Conservation (phyloP, 176 grass and related monocot species). For the Triticum dicoccoides region DNA sequence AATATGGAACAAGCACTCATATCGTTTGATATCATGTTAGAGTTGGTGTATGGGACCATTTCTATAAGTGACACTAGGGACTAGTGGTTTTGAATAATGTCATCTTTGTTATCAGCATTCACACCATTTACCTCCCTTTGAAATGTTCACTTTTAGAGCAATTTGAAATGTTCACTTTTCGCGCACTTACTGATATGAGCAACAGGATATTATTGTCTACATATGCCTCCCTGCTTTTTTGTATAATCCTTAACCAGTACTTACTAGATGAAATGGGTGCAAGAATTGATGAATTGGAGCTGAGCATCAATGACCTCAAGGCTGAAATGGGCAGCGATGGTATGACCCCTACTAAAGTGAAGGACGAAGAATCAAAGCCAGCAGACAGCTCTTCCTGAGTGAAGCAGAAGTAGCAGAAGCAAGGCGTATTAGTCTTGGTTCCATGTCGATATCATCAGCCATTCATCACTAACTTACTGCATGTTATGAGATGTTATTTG, state of each 20-base stretch:
- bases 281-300: slow-evolving; percentile 75
- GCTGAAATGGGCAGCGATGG: slow-evolving; percentile 55
- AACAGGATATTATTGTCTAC: not conserved
- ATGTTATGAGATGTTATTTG: not conserved
- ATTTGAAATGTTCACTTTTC: not conserved
- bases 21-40: no score
- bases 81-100: not conserved
- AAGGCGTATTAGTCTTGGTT: not conserved
- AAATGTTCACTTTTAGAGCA: not conserved
- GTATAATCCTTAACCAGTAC: slow-evolving; percentile 44
- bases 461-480: slow-evolving; percentile 15
- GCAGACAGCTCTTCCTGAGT: slow-evolving; percentile 36
- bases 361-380: slow-evolving; percentile 53
- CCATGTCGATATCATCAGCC: not conserved
- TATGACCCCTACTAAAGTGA: slow-evolving; percentile 27
- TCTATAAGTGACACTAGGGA: not conserved
- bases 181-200: not conserved
- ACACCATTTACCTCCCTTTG: not conserved
- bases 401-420: not conserved
- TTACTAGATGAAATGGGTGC: slow-evolving; percentile 84
- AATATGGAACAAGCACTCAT: no score
- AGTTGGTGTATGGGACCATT: not conserved
- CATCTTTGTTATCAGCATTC: not conserved
- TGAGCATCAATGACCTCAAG: slow-evolving; percentile 73
- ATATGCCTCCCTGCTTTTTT: not conserved